Conservation (phyloP, 345 rosid genomes). For the Gossypium arboreum region DNA sequence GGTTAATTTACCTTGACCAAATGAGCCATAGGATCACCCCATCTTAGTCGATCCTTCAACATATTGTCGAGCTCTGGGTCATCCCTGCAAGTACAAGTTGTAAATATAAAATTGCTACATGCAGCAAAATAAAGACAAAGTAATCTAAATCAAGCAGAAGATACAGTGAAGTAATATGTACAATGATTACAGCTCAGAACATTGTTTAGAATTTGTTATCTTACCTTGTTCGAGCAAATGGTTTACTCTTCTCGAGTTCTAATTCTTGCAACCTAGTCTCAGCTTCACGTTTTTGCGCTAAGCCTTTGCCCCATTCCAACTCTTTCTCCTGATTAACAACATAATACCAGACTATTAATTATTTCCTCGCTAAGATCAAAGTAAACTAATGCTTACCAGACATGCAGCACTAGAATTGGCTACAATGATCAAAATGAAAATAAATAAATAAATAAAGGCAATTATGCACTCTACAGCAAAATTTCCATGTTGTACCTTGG, state of each 20-base stretch:
- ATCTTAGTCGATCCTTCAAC: conserved; percentile 71
- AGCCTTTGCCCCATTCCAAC: conserved; percentile 97
- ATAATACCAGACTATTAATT: neutral
- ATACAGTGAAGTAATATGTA: neutral
- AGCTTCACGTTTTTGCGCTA: conserved; percentile 88
- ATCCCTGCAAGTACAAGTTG: conserved; percentile 48
- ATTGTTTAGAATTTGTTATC: neutral
- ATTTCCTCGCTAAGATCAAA: neutral
- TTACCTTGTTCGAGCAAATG: conserved; percentile 89
- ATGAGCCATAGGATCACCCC: conserved; percentile 98
- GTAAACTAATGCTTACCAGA: neutral
- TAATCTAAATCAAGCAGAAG: neutral
- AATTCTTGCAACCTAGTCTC: conserved; percentile 68
- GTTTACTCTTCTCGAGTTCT: conserved; percentile 82
- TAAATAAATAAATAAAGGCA: neutral
- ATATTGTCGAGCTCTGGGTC: conserved; percentile 86
- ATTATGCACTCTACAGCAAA: neutral
- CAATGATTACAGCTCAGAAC: neutral
- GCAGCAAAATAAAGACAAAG: neutral
- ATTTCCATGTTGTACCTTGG: conserved; percentile 49
- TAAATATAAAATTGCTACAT: conserved; percentile 11
- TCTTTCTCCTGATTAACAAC: conserved; percentile 54
- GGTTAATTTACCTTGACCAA: conserved; percentile 65
- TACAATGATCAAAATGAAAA: neutral
- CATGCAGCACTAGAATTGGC: neutral